Evolutionary conservation across 306 rosid genomes (phyloP).

Genomic region (Vigna unguiculata): DNA sequence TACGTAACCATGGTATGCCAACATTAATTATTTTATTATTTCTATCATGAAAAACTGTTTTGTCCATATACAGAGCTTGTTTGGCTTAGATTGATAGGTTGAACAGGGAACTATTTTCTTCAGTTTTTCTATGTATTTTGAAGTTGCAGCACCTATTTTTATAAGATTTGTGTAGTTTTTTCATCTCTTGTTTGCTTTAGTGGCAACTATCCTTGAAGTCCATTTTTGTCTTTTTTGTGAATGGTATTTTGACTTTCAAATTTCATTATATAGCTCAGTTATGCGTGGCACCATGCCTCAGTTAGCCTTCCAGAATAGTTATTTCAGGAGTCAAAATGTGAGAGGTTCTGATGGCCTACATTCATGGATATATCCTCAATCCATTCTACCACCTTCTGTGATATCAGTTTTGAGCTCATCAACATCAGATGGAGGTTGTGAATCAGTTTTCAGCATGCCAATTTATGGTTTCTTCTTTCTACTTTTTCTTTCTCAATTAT

Average conservation of each 20-base stretch:
- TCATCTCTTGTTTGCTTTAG: slow-evolving; percentile 36
- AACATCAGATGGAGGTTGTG: slow-evolving; percentile 68
- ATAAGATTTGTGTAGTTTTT: slow-evolving; percentile 10
- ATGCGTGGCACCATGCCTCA: slow-evolving; percentile 53
- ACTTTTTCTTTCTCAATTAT: slow-evolving; percentile 27
- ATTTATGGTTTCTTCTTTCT: slow-evolving; percentile 22
- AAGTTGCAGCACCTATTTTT: neutral
- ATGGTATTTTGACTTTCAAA: slow-evolving; percentile 34
- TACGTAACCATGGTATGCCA: slow-evolving; percentile 5
- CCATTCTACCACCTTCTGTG: slow-evolving; percentile 76
- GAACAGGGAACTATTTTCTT: neutral
- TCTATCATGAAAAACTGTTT: neutral
- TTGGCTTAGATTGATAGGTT: slow-evolving; percentile 17
- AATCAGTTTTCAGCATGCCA: slow-evolving; percentile 26
- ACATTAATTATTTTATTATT: slow-evolving; percentile 14
- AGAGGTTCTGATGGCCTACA: slow-evolving; percentile 61
- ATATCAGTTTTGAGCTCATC: slow-evolving; percentile 77
- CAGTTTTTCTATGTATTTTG: neutral
- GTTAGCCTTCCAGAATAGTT: slow-evolving; percentile 46
- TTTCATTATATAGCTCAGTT: slow-evolving; percentile 58
- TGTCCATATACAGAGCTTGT: neutral
- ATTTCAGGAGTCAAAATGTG: slow-evolving; percentile 50
- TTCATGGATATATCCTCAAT: slow-evolving; percentile 97
- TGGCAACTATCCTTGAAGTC: slow-evolving; percentile 19
- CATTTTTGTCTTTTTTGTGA: slow-evolving; percentile 4